Evolutionary conservation across 2,329 filamentous ascomycete species (phyloP).

Genomic region (Fusarium brevicatenulatum): DNA sequence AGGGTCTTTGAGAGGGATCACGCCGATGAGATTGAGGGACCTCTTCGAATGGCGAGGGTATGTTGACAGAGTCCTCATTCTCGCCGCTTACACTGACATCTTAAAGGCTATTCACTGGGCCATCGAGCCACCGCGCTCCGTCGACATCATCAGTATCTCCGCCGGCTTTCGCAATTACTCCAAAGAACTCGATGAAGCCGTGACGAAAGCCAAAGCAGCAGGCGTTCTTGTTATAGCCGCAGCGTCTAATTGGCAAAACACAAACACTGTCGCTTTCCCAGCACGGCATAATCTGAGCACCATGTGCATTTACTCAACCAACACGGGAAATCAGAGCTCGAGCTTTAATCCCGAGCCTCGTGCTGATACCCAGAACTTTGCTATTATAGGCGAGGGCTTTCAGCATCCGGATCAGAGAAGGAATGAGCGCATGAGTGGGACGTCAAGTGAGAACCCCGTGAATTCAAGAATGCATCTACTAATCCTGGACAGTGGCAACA

Average conservation of each 20-base stretch:
- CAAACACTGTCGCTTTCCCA: fast-evolving
- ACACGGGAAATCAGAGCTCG: neutral
- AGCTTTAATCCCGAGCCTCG: neutral
- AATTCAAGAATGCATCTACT: fast-evolving
- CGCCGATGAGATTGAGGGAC: fast-evolving
- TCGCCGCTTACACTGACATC: no score
- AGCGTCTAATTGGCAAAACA: neutral
- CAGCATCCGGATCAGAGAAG: neutral
- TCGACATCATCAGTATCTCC: neutral
- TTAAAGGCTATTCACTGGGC: neutral
- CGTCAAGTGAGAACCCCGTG: neutral
- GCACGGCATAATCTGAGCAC: neutral
- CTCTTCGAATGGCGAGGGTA: fast-evolving
- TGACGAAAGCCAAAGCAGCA: fast-evolving
- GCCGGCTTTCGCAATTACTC: neutral
- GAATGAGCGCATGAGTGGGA: neutral
- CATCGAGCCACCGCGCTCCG: fast-evolving
- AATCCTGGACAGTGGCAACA: fast-evolving
- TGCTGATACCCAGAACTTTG: fast-evolving
- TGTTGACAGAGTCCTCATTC: no score
- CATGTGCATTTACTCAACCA: neutral
- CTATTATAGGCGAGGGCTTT: fast-evolving
- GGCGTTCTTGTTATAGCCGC: fast-evolving
- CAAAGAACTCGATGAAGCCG: fast-evolving
- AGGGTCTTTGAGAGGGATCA: neutral